phyloP scores from a whole-genome alignment of 345 rosid genomes.

The Eucalyptus virginea region DNA sequence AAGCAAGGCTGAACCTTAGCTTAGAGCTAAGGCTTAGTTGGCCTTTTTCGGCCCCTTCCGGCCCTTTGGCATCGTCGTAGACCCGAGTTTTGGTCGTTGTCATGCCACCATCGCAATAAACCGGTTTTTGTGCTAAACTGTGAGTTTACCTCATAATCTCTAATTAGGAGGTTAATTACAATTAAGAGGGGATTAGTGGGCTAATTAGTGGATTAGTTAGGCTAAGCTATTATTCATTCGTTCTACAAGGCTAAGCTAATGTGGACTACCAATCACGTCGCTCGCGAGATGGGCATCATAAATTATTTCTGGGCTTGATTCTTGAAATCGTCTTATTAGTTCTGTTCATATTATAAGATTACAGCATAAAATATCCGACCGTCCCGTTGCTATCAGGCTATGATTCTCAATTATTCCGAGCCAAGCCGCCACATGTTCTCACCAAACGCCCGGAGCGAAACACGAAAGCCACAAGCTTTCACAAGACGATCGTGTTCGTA shows the following conservation, averaged over 20 bases:
- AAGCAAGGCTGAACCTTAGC: too few species aligned
- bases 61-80: too few species aligned
- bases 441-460: background rate
- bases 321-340: background rate
- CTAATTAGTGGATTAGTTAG: too few species aligned
- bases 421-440: background rate
- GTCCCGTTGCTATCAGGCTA: background rate
- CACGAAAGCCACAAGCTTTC: background rate
- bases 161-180: too few species aligned
- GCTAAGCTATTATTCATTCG: too few species aligned
- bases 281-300: background rate
- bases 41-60: too few species aligned
- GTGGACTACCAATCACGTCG: background rate
- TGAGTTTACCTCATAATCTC: too few species aligned
- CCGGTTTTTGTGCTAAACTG: too few species aligned
- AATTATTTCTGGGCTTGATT: background rate
- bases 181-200: too few species aligned
- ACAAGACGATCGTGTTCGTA: background rate
- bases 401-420: background rate
- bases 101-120: too few species aligned
- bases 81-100: fast-evolving
- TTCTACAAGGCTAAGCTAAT: background rate
- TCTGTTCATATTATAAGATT: too few species aligned
- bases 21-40: too few species aligned
- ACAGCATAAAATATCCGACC: background rate